Base-by-base conservation (phyloP, 1,284 basidiomycete genomes). In the Moesziomyces aphidis region DNA sequence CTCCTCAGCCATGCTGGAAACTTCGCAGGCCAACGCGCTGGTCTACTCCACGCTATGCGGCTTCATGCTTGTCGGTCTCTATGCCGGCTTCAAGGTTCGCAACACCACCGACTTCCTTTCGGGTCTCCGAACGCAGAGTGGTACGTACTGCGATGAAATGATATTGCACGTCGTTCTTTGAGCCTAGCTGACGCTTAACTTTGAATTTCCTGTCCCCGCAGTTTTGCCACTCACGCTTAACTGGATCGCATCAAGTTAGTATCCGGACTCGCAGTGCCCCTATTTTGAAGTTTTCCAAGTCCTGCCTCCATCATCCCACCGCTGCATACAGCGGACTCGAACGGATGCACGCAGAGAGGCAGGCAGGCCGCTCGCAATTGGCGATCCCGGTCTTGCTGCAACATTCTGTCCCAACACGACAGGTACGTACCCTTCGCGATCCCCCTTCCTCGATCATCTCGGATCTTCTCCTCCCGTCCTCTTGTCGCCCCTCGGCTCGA, bases 191-290 rank as follows among this genome's bases (percentile, higher is more conserved):
- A 43, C 50, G 17, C 21, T 6, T 39, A 9, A 13, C 10, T 15
- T 21, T 19, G 31, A 24, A 19, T 22, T n/a, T 23, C 23, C 28
- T 19, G 22, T 42, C 49, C 46, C 22, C 49, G 28, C 66, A 81
- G 82, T 77, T 47, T 75, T 82, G 43, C 82, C 81, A 10, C 71
- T 84, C 39, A 69, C 80, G 48, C 71, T 84, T 55, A 84, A 84
- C 61, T 84, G 83, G 83, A 78, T 84, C 70, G 78, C 83, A 50
- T 81, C 80, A 66, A 83, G 83, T 84, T 77, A 79, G 82, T 84
- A 73, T 53, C 47, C 46, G 22, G 56, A 26, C 34, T 43, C 52
- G 17, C 10, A 10, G 46, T 21, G 21, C 44, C 23, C 26, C 49
- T 47, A 53, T 65, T 56, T 61, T 64, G 47, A 76, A 64, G 48